Evolutionary conservation across 495 filamentous ascomycete species (phyloP), one percentile per base, ranked within the genome.

Genomic region (Articulospora tetracladia): DNA sequence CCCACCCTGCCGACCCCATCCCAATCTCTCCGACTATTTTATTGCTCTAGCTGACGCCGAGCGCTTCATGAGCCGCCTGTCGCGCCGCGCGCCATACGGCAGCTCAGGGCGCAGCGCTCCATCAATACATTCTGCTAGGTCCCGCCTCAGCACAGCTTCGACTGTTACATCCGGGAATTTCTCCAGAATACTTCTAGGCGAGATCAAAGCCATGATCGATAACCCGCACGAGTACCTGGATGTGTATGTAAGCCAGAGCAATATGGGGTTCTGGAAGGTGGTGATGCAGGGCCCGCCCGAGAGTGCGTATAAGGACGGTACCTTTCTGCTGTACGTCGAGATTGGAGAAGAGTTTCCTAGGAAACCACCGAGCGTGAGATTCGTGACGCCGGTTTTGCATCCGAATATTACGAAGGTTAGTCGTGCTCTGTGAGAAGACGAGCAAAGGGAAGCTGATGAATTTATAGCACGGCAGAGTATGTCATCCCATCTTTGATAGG

Each of bases 101-200:
- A 58, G 26, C 70, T 69, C 25, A 71, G 66, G 53, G 53, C 53
- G 49, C 70, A 70, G 32, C 65, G 63, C 22, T 64, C 60, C 34
- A 53, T 73, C 23, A 55, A 52, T 10, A 39, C 10, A 39, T 39
- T 39, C 44, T 48, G 15, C 44, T 48, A 23, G 44, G 6, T 39
- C 34, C 34, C 10, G 34, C 10, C n/a, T n/a, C 10, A n/a, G 10
- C 34, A 39, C 10, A 10, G 34, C n/a, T 39, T n/a, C 10, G 1
- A 52, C 53, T 55, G 53, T 26, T 53, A n/a, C 27, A 19, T 26
- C 41, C 17, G 53, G 39, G 41, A 46, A 46, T 22, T 51, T n/a
- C 26, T 61, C 60, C 0, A 39, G 65, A 2, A 59, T 64, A 1
- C 34, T 61, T 1, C 53, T 67, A 1, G 41, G 26, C 39, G 61